Conservation (phyloP, 2,329 filamentous ascomycete species). For the Penicillium concentricum region DNA sequence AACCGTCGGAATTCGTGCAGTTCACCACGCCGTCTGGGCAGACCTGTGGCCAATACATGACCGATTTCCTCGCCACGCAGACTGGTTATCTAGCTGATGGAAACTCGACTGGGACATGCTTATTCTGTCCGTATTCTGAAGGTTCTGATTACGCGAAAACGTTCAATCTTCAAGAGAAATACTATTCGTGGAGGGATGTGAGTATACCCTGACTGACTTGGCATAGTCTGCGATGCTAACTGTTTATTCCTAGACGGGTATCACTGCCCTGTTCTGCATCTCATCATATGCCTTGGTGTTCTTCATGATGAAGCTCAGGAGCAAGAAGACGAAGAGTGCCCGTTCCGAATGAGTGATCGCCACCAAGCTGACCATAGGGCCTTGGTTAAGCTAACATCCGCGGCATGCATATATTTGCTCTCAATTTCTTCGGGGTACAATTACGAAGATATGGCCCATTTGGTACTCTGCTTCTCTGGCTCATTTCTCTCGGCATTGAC, state of each 20-base stretch:
- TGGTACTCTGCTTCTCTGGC: neutral
- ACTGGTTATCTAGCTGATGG: slow-evolving; percentile 32
- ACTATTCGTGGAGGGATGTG: slow-evolving; percentile 41
- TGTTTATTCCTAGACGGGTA: slow-evolving; percentile 30
- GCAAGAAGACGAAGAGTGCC: slow-evolving; percentile 50
- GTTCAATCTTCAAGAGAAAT: slow-evolving; percentile 35
- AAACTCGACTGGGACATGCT: slow-evolving; percentile 28
- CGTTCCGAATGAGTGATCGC: slow-evolving; percentile 27
- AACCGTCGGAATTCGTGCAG: slow-evolving; percentile 30
- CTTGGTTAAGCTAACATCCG: neutral
- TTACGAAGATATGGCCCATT: too few relatives aligned
- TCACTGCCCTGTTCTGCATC: slow-evolving; percentile 47
- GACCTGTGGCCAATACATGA: slow-evolving; percentile 38
- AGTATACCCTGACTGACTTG: slow-evolving; percentile 7
- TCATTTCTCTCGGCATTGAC: neutral
- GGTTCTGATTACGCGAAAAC: slow-evolving; percentile 37
- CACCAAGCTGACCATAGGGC: neutral
- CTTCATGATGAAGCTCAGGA: slow-evolving; percentile 51
- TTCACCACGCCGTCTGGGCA: slow-evolving; percentile 30
- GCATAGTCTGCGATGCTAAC: slow-evolving; percentile 1
- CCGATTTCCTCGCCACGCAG: slow-evolving; percentile 28
- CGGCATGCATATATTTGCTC: neutral
- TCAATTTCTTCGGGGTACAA: neutral
- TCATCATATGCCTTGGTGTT: slow-evolving; percentile 47
- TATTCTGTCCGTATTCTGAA: slow-evolving; percentile 32